Conservation (phyloP, 768 basidiomycete species). For the Psilocybe sp. region DNA sequence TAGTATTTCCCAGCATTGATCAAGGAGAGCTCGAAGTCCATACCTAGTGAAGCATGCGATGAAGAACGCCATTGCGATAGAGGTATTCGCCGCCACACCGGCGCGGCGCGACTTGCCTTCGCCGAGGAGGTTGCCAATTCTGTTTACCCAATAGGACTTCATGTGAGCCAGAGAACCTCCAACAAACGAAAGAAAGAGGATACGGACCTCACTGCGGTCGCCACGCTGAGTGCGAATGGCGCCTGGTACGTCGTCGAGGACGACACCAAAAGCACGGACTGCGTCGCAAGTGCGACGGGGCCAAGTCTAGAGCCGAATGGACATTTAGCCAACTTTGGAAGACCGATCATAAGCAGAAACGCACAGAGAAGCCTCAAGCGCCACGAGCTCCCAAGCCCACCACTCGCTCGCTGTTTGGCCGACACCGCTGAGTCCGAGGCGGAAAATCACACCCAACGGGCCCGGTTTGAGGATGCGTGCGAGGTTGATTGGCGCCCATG, state of each 20-base stretch:
- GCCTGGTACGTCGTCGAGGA: constrained; percentile 78
- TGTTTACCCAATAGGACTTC: not conserved
- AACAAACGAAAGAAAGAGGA: not conserved
- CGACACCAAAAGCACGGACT: constrained; percentile 81
- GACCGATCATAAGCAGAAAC: too few species aligned
- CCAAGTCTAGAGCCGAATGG: constrained; percentile 59
- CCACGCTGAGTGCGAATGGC: constrained; percentile 79
- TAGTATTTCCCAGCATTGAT: constrained; percentile 4
- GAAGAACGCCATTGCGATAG: constrained; percentile 62
- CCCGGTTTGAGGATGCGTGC: constrained; percentile 55
- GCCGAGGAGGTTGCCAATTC: constrained; percentile 6
- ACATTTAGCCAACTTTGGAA: too few species aligned
- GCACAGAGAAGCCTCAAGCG: constrained; percentile 50
- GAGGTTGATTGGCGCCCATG: constrained; percentile 76
- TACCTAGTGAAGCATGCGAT: constrained; percentile 71
- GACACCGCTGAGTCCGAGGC: constrained; percentile 80
- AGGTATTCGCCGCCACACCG: constrained; percentile 47
- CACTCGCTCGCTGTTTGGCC: constrained; percentile 88
- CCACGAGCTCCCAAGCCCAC: constrained; percentile 95
- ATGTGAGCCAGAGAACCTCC: not conserved
- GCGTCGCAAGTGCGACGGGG: constrained; percentile 78
- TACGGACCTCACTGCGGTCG: constrained; percentile 77
- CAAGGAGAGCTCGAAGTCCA: not conserved
- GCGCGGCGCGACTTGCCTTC: constrained; percentile 23
- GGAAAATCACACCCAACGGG: constrained; percentile 57